Evolutionary conservation across 768 basidiomycete genomes (phyloP), one percentile per base, ranked within the genome.

Genomic region (Boletus reticuloceps): DNA sequence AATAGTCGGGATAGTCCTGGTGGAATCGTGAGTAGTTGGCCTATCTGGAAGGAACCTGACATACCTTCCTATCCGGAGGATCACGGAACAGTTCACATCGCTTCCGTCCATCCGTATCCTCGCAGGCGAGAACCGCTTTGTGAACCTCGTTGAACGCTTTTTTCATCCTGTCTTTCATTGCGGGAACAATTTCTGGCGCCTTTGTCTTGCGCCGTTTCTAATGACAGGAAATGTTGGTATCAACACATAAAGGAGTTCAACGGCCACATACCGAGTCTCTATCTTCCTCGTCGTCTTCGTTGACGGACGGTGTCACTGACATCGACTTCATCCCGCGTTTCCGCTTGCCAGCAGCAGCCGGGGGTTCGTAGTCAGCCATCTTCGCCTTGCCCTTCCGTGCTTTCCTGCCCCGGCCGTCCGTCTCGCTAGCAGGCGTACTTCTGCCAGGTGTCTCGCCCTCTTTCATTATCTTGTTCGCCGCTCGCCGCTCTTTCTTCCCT

Each of bases 1-100:
- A 97, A 69, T 98, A 99, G 66, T 94, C 90, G 31, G 93, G 92
- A 65, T 95, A 95, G 53, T 88, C 85, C 89, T 94, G 40, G 47
- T n/a, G 38, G 10, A 20, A 22, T 37, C 12, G 49, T 66, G 34
- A 69, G 57, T 61, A 50, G 44, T 11, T 47, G 27, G 7, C 47
- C 54, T 12, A 27, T 20, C 19, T n/a, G 8, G 1, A 34, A 48
- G n/a, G 19, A 49, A 41, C 1, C 5, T 31, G 14, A 70, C 79
- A 58, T 64, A 88, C 89, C 69, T 85, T 80, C 71, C 77, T 85
- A 66, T 89, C 86, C 6, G 93, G 93, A n/a, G 90, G 78, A 58
- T 92, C 91, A 54, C 84, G 82, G 82, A 96, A 96, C 41, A 95
- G 80, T 56, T 92, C 90, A 63, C 89, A 91, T 17, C 91, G 86